These are phyloP conservation scores for Naegleria fowleri DNA, from an alignment of 208 protist genomes.

Conservation along the genomic window DNA sequence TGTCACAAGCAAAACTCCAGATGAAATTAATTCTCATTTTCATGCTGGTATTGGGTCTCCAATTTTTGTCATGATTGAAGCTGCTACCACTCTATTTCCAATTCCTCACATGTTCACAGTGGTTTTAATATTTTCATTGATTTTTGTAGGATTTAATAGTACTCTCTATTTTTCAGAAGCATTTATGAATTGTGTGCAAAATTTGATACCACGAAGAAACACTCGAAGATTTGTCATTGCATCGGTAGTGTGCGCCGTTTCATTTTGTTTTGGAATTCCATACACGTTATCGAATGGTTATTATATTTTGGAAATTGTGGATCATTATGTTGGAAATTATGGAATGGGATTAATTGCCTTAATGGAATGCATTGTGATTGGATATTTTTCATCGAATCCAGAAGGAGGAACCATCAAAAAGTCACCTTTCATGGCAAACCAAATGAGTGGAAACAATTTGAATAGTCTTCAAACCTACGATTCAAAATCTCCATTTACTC, in stretches of 20 bases:
- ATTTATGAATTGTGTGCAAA: background rate
- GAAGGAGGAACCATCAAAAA: background rate
- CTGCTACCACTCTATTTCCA: background rate
- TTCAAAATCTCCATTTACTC: background rate
- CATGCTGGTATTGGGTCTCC: background rate
- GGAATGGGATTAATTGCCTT: background rate
- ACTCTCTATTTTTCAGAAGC: background rate
- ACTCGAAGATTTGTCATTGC: background rate
- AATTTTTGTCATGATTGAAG: background rate
- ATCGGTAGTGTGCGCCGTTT: background rate
- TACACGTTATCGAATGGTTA: background rate
- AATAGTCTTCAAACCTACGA: background rate
- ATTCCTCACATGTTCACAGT: background rate
- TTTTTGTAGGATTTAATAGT: background rate
- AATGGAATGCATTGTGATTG: background rate
- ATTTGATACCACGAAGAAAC: background rate
- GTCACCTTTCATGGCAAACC: too few species aligned
- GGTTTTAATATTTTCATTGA: background rate
- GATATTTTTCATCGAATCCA: background rate
- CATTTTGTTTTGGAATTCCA: background rate
- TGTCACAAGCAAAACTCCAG: background rate
- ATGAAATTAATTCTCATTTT: background rate
- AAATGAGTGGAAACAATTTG: too few species aligned
- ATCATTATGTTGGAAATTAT: constrained; percentile 15
- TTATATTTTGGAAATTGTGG: constrained; percentile 17